Evolutionary conservation across 148 eudicot genomes (phyloP), one percentile per base, ranked within the genome.

Genomic region (Linanthus parryae): DNA sequence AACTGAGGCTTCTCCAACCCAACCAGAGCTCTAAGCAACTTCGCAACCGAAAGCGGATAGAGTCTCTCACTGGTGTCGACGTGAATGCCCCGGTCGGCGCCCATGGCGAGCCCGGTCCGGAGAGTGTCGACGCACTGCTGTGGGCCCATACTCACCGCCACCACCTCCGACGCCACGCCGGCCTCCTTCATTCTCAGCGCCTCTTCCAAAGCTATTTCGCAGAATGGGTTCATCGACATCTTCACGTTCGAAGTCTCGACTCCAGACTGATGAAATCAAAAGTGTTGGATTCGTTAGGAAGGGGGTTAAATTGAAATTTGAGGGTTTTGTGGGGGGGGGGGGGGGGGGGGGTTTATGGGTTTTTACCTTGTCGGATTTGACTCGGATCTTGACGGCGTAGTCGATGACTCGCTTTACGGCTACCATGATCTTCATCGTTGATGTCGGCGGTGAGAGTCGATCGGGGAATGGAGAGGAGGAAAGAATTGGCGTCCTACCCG

Each of bases 141-240:
- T 2, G 91, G 91, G 3, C 99, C 99, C 74, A 92, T 73, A 31
- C 82, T 82, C 2, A 88, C 91, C 0, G 95, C 91, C 1, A 92
- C 72, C 8, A 92, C 96, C 73, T 92, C 99, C 19, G 91, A 69
- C n/a, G 88, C 99, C 54, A 73, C 56, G n/a, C 99, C 99, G 2
- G 88, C 50, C 47, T 92, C 95, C 55, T 53, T 66, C 10, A 92
- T 70, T 23, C 82, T 72, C n/a, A 92, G 56, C 5, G 99, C 99
- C 61, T 92, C 99, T 63, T 92, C 99, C n/a, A 92, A 42, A 0
- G 83, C 99, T 27, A 92, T 92, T 57, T 92, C 99, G 39, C 99
- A 92, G 43, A 92, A 92, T 4, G 99, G 99, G 68, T 92, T 84
- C 99, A 92, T 92, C 37, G 99, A 92, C 96, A 92, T 92, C 76